Percentiles rank a stretch among this genome's conserved stretches.
phyloP scores from a whole-genome alignment of 257 asterid genomes.

The Solanum raphanifolium region DNA sequence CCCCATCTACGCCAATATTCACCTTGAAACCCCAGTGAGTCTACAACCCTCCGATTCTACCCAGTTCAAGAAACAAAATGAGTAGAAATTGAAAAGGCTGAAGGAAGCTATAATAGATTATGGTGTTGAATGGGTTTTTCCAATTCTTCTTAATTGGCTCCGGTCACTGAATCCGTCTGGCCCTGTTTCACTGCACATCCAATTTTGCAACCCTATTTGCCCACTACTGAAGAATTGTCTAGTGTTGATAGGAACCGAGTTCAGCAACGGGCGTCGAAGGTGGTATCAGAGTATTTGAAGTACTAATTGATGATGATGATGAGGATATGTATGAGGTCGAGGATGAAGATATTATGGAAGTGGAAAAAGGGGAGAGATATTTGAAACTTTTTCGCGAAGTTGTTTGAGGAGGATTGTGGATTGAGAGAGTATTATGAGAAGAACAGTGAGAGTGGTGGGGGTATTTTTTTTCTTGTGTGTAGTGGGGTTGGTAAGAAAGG shows the following conservation, averaged over 20 bases:
- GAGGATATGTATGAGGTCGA: neutral
- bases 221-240: neutral
- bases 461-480: slow-evolving; percentile 58
- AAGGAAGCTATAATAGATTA: neutral
- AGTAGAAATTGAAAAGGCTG: neutral
- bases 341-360: neutral
- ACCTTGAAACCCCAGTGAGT: neutral
- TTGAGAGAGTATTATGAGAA: neutral
- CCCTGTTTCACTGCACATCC: neutral
- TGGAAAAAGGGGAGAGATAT: neutral
- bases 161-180: neutral
- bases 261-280: neutral
- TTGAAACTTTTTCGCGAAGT: neutral
- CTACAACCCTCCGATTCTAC: neutral
- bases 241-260: neutral
- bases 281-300: neutral
- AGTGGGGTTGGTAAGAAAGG: slow-evolving; percentile 36
- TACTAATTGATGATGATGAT: neutral
- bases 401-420: neutral
- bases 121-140: neutral
- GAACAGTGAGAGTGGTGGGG: slow-evolving; percentile 16
- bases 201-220: neutral
- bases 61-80: neutral
- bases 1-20: neutral
- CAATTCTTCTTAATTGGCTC: neutral